A percentile compares a stretch with the other conserved stretches of the same genome.
Conservation (phyloP, 2,329 filamentous ascomycete genomes). For the Fusarium secorum region DNA sequence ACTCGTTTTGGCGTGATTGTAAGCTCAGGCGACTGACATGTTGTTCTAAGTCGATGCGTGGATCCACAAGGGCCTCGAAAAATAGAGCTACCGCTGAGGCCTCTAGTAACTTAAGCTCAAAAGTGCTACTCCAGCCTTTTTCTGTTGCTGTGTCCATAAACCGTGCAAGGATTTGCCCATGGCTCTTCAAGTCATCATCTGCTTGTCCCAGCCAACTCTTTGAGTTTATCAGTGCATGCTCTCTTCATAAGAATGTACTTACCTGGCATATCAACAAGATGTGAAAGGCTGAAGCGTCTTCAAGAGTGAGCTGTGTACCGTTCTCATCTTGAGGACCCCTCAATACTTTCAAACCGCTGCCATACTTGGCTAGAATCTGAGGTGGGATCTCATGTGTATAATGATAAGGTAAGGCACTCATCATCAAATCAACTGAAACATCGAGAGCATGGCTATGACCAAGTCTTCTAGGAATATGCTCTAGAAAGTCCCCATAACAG, state of each 20-base stretch:
- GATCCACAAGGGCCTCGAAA: neutral
- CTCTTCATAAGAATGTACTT: neutral
- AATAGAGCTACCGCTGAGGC: neutral
- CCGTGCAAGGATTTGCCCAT: neutral
- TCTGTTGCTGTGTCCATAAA: neutral
- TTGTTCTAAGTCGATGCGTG: neutral
- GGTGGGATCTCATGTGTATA: constrained; percentile 22
- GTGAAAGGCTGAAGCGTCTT: constrained; percentile 47
- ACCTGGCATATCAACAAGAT: constrained; percentile 48
- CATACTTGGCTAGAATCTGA: constrained; percentile 39
- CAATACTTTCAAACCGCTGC: constrained; percentile 39
- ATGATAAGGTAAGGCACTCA: constrained; percentile 33
- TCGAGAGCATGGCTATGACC: constrained; percentile 55
- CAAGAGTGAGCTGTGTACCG: constrained; percentile 23
- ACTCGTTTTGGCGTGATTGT: neutral
- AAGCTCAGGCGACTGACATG: neutral
- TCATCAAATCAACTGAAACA: constrained; percentile 43
- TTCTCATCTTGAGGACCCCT: constrained; percentile 32
- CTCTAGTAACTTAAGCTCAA: neutral
- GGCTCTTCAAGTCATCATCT: neutral
- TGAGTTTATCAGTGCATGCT: neutral
- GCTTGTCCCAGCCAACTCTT: constrained; percentile 43
- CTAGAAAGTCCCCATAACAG: constrained; percentile 55
- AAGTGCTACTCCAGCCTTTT: neutral
- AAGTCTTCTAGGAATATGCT: constrained; percentile 53